These are phyloP conservation scores for Styphnolobium japonicum DNA, from an alignment of 306 rosid species.

Conservation along the genomic window DNA sequence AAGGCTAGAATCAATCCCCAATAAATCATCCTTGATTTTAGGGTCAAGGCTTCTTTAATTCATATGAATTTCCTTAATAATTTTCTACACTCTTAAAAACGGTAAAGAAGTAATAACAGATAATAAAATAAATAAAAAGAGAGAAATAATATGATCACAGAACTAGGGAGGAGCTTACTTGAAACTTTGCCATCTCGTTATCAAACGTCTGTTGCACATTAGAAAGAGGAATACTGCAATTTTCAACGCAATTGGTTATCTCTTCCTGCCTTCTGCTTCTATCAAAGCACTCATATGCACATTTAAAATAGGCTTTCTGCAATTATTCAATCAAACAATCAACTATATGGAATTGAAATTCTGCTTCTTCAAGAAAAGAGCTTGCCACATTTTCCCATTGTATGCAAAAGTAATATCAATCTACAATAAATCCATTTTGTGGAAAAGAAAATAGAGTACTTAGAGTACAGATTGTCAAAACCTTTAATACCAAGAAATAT, in stretches of 20 bases:
- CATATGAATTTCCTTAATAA: not conserved
- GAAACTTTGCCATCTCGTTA: slow-evolving; percentile 85
- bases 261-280: slow-evolving; percentile 77
- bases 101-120: not conserved
- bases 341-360: not conserved
- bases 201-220: slow-evolving; percentile 81
- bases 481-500: not conserved
- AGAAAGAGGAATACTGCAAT: slow-evolving; percentile 73
- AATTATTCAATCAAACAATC: slow-evolving; percentile 24
- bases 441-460: not conserved
- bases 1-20: not conserved
- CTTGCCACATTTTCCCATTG: not conserved
- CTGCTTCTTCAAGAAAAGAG: not conserved
- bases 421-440: not conserved
- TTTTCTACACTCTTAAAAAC: not conserved
- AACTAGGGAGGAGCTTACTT: slow-evolving; percentile 46
- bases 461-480: not conserved
- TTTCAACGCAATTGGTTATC: slow-evolving; percentile 71
- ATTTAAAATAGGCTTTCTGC: slow-evolving; percentile 91
- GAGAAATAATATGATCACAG: not conserved
- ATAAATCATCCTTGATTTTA: not conserved
- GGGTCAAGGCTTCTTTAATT: not conserved
- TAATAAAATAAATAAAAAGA: not conserved
- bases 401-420: not conserved
- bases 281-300: slow-evolving; percentile 91